Base-by-base conservation (phyloP, 2,329 filamentous ascomycete species). In the Fusarium tuaranense region DNA sequence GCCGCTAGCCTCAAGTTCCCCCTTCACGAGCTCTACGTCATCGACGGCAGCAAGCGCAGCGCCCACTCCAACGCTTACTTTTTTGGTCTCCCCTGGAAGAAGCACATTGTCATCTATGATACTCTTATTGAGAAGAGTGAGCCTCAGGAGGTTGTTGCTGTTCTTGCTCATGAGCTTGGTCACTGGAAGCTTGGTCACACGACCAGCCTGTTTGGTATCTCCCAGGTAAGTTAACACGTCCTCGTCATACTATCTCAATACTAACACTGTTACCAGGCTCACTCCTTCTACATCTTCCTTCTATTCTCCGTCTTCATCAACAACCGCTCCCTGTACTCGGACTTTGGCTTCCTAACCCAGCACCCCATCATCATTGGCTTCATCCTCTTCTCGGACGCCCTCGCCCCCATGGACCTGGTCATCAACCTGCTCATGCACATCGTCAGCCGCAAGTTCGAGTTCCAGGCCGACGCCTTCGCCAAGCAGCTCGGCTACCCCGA, bases 21-120 rank as follows among this genome's bases (percentile, higher is more conserved):
- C 2, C 92, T 99, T 34, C 92, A 93, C 73, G 95, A 98, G 81
- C 89, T 99, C 53, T 95, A 97, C 81, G 95, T 98, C 80, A 99
- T 99, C 80, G 94, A 97, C 80, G 94, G 94, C 69, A 95, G 93
- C 86, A 97, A 95, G 87, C 89, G 95, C 80, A 94, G 92, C 81
- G 93, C 94, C 36, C 94, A 97, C 86, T 95, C 93, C 84, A 97
- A 97, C 82, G 94, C 94, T 38, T 97, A 97, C 85, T 99, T 99
- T 87, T 98, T 97, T 79, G 97, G 97, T 70, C 90, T 99, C 66
- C 97, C 97, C 48, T 99, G 96, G 95, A 98, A 98, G 90, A 98
- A 98, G 90, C 97, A 98, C 87, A 99, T 99, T 87, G 97, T 99
- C 80, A 97, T 99, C 81, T 99, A 98, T 83, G 97, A 99, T 82